phyloP scores from a whole-genome alignment of 2,329 filamentous ascomycete genomes.

The Aspergillus sp. region DNA sequence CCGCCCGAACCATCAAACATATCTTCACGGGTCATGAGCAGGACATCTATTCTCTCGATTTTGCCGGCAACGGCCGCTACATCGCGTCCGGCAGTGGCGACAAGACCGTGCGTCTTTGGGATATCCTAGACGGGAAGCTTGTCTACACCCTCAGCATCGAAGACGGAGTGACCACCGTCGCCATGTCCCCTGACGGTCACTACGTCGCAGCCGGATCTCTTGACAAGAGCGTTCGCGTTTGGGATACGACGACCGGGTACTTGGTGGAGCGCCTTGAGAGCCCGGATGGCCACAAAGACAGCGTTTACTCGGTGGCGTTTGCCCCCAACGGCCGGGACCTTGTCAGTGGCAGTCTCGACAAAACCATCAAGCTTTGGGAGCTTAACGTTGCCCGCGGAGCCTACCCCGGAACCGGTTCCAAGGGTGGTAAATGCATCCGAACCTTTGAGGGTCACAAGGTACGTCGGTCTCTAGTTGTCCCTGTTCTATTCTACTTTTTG shows the following conservation, averaged over 20 bases:
- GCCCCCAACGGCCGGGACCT: conserved; percentile 90
- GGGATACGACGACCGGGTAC: conserved; percentile 84
- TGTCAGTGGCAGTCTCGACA: conserved; percentile 91
- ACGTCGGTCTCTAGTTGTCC: conserved; percentile 34
- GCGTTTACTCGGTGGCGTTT: conserved; percentile 94
- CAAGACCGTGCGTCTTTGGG: conserved; percentile 92
- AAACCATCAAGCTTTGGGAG: conserved; percentile 99
- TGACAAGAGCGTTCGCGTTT: conserved; percentile 96
- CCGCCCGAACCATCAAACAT: conserved; percentile 77
- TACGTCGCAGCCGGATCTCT: conserved; percentile 92
- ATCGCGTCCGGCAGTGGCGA: conserved; percentile 97
- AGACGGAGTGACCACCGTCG: conserved; percentile 95
- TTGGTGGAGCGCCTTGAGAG: conserved; percentile 90
- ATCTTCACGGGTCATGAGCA: conserved; percentile 97
- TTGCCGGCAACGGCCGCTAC: conserved; percentile 85
- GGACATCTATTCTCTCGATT: conserved; percentile 96
- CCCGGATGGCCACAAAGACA: conserved; percentile 92
- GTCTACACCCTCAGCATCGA: conserved; percentile 87
- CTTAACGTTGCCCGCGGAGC: conserved; percentile 69
- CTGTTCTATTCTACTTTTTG: too few relatives aligned
- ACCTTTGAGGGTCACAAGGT: conserved; percentile 97
- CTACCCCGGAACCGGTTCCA: conserved; percentile 65
- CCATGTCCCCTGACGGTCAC: conserved; percentile 92
- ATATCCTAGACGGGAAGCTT: conserved; percentile 80
- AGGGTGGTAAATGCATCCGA: conserved; percentile 89